These are phyloP conservation scores for Marasmius sp. DNA, from an alignment of 1,284 basidiomycete genomes.

Conservation along the genomic window DNA sequence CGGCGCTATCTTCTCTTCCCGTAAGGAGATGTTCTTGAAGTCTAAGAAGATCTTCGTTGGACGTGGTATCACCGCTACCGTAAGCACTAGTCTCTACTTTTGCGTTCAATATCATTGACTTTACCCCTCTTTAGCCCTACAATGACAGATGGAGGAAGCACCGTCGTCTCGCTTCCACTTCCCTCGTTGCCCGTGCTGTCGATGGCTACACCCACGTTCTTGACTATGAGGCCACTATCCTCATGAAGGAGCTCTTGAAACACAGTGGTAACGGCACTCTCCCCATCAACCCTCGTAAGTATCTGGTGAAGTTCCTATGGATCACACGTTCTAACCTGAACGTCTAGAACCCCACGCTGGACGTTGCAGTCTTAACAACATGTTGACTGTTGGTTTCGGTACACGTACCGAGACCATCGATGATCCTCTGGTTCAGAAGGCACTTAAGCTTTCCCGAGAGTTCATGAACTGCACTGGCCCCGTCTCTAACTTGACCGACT, in stretches of 20 bases:
- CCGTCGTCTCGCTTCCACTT: constrained; percentile 33
- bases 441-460: constrained; percentile 32
- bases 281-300: constrained; percentile 38
- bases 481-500: constrained; percentile 40
- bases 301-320: neutral
- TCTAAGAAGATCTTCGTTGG: constrained; percentile 37
- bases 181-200: constrained; percentile 33
- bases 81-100: constrained; percentile 29
- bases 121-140: neutral
- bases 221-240: constrained; percentile 34
- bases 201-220: constrained; percentile 31
- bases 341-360: neutral
- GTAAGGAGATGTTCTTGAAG: constrained; percentile 43
- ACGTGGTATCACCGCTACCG: constrained; percentile 36
- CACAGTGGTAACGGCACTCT: constrained; percentile 27
- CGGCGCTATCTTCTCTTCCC: constrained; percentile 41
- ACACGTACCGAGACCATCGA: constrained; percentile 29
- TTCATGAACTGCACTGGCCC: constrained; percentile 40
- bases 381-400: constrained; percentile 37
- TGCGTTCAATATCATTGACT: neutral
- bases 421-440: constrained; percentile 31
- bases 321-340: neutral
- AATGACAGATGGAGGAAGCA: constrained; percentile 34
- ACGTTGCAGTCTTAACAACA: constrained; percentile 25
- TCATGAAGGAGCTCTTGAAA: constrained; percentile 33